These are phyloP conservation scores for Irpex lacteus DNA, from an alignment of 1,284 basidiomycete genomes.

Conservation along the genomic window DNA sequence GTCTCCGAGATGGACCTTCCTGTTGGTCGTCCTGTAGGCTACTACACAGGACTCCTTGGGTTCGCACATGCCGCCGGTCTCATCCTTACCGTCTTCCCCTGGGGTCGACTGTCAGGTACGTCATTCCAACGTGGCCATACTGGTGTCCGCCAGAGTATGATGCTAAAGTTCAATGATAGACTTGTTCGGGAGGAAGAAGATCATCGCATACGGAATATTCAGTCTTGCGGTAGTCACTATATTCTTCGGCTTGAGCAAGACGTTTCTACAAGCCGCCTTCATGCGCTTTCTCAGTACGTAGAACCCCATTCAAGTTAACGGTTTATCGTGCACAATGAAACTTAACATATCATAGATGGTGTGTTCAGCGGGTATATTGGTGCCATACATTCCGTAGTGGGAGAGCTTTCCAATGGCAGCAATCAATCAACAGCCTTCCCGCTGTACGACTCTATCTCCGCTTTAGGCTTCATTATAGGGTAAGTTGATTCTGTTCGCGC, in stretches of 20 bases:
- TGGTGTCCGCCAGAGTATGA: background rate
- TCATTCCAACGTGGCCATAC: background rate
- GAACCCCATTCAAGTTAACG: too few species aligned
- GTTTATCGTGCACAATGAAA: too few species aligned
- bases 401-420: slow-evolving; percentile 64
- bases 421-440: slow-evolving; percentile 64
- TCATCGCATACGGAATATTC: slow-evolving; percentile 53
- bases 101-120: slow-evolving; percentile 34
- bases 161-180: slow-evolving; percentile 33
- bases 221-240: slow-evolving; percentile 49
- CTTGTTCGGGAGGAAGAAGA: slow-evolving; percentile 55
- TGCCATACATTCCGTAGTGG: slow-evolving; percentile 57
- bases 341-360: slow-evolving; percentile 18
- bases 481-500: slow-evolving; percentile 19
- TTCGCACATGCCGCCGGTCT: slow-evolving; percentile 4
- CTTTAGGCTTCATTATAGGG: slow-evolving; percentile 61
- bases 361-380: slow-evolving; percentile 58
- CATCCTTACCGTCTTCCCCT: slow-evolving; percentile 33
- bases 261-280: slow-evolving; percentile 42
- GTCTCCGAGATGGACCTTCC: slow-evolving; percentile 24
- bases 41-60: slow-evolving; percentile 32
- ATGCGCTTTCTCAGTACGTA: slow-evolving; percentile 38
- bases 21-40: slow-evolving; percentile 21
- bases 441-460: slow-evolving; percentile 59
- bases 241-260: slow-evolving; percentile 54